phyloP scores from a whole-genome alignment of 768 basidiomycete species.

The Naganishia randhawae region DNA sequence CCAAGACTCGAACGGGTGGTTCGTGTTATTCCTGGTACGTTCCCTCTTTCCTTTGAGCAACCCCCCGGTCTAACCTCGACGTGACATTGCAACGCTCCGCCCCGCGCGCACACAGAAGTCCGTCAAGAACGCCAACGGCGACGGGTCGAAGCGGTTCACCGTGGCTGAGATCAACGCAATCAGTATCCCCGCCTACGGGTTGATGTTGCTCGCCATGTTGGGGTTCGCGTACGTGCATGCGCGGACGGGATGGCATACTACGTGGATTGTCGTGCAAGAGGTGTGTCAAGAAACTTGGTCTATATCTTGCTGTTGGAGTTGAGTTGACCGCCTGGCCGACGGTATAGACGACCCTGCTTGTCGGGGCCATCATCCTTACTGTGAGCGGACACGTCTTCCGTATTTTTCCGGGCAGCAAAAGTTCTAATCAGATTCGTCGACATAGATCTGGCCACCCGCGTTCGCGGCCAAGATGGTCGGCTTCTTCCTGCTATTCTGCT shows the following conservation, averaged over 20 bases:
- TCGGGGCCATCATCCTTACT: constrained; percentile 30
- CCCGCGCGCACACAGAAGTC: constrained; percentile 28
- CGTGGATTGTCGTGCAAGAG: constrained; percentile 33
- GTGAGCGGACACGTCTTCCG: neutral
- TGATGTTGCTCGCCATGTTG: constrained; percentile 38
- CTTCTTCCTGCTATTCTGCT: constrained; percentile 36
- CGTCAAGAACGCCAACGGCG: constrained; percentile 32
- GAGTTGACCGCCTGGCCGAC: neutral
- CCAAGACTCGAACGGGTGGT: constrained; percentile 37
- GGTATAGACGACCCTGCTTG: constrained; percentile 15
- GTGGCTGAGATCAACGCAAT: constrained; percentile 36
- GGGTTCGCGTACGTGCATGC: constrained; percentile 33
- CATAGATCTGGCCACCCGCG: constrained; percentile 31
- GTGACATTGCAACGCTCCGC: too few species aligned
- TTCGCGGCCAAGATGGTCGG: constrained; percentile 36
- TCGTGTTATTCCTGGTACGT: constrained; percentile 34
- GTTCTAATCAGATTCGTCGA: constrained; percentile 2
- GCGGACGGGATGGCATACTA: constrained; percentile 30
- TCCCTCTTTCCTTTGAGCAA: neutral
- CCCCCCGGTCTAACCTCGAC: neutral
- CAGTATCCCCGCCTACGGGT: constrained; percentile 36
- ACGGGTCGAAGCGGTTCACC: constrained; percentile 31
- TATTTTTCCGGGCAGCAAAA: neutral
- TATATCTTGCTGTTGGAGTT: neutral
- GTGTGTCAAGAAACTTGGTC: neutral